These are phyloP conservation scores for Aspergillus brunneoviolaceus DNA, from an alignment of 2,329 filamentous ascomycete species.

Conservation along the genomic window DNA sequence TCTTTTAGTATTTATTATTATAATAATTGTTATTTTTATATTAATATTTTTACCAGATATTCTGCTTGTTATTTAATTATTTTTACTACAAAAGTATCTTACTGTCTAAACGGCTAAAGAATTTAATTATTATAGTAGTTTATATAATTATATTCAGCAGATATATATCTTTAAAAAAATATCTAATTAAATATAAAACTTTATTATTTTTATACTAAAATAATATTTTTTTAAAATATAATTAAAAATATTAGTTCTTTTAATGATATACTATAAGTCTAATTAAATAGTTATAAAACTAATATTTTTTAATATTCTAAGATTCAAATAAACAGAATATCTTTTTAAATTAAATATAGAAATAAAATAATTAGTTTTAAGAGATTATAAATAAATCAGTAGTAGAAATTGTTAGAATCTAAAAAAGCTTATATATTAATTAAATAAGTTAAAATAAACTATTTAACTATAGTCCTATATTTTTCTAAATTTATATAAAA, in stretches of 20 bases:
- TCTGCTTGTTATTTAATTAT: too few relatives aligned
- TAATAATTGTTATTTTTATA: too few relatives aligned
- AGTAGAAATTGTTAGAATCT: neutral
- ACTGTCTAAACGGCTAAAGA: too few relatives aligned
- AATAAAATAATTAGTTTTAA: neutral
- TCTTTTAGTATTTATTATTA: too few relatives aligned
- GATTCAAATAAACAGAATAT: too few relatives aligned
- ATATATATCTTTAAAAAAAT: too few relatives aligned
- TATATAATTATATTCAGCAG: too few relatives aligned
- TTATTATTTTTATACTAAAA: neutral
- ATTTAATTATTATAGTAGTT: too few relatives aligned
- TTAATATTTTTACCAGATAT: too few relatives aligned
- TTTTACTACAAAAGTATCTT: too few relatives aligned
- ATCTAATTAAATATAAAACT: neutral
- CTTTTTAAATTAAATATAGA: neutral
- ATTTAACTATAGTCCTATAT: neutral
- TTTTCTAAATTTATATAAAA: neutral
- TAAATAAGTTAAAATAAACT: neutral
- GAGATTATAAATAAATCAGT: neutral
- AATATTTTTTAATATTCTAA: neutral
- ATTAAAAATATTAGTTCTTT: neutral
- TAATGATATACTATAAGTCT: neutral
- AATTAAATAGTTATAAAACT: neutral
- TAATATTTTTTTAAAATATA: neutral
- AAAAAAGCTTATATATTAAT: neutral